Evolutionary conservation across 306 rosid species (phyloP).

Genomic region (Purshia tridentata): DNA sequence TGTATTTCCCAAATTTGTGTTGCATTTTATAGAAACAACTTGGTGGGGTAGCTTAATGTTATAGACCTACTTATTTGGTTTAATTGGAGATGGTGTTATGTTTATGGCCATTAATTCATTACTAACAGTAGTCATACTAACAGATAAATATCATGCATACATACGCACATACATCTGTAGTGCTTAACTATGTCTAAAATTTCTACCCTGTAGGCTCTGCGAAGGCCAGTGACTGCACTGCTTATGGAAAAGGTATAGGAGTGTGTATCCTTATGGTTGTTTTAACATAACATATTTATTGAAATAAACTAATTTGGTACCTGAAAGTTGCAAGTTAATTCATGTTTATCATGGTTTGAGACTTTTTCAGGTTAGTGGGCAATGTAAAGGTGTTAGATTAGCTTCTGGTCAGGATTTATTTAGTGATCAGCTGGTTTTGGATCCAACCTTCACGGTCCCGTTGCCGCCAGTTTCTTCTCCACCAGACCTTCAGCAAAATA

Average conservation of each 20-base stretch:
- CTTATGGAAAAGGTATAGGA: slow-evolving; percentile 68
- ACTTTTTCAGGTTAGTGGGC: slow-evolving; percentile 54
- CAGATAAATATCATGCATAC: not conserved
- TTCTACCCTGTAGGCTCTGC: slow-evolving; percentile 63
- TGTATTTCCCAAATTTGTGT: not conserved
- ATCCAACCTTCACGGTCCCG: slow-evolving; percentile 61
- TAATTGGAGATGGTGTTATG: not conserved
- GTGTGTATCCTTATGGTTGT: slow-evolving; percentile 14
- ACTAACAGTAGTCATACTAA: not conserved
- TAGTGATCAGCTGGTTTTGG: slow-evolving; percentile 70
- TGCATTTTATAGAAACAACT: not conserved
- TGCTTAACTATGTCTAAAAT: slow-evolving; percentile 31
- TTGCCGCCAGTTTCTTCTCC: slow-evolving; percentile 38
- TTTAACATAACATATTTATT: slow-evolving; percentile 8
- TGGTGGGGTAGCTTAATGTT: not conserved
- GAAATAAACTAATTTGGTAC: slow-evolving; percentile 15
- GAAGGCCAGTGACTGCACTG: slow-evolving; percentile 79
- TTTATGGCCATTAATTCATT: slow-evolving; percentile 3
- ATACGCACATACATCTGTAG: not conserved
- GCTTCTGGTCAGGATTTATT: slow-evolving; percentile 82
- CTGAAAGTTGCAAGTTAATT: slow-evolving; percentile 25
- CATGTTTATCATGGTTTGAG: slow-evolving; percentile 28
- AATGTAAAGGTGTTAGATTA: slow-evolving; percentile 79
- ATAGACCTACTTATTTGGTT: not conserved
- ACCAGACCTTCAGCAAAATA: slow-evolving; percentile 35